Conservation (phyloP, 768 basidiomycete species). For the Agaricus sinodeliciosus region DNA sequence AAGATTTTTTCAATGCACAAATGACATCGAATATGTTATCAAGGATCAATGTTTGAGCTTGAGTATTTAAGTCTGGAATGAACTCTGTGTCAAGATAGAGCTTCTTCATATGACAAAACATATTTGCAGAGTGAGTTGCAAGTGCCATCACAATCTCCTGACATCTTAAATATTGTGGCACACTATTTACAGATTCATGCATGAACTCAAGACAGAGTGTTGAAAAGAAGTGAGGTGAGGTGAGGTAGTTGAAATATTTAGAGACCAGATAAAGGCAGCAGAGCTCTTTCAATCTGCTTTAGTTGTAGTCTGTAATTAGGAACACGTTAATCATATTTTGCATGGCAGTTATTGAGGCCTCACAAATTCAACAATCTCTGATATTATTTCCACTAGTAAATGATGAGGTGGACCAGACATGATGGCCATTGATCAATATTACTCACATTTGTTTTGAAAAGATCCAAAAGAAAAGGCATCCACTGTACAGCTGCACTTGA, state of each 20-base stretch:
- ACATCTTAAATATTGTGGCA: background rate
- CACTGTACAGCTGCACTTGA: no score
- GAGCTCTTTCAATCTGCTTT: background rate
- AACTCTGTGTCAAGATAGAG: background rate
- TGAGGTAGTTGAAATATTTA: background rate
- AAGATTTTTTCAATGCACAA: background rate
- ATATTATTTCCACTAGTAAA: background rate
- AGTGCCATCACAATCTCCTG: slow-evolving; percentile 3
- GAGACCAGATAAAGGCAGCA: slow-evolving; percentile 2
- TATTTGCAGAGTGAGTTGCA: background rate
- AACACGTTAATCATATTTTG: no score
- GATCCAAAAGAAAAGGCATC: no score
- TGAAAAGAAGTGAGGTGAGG: background rate
- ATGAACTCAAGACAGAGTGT: background rate
- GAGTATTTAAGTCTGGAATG: background rate
- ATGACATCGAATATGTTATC: slow-evolving; percentile 2
- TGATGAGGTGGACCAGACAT: background rate
- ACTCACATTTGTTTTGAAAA: no score
- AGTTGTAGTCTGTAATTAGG: no score
- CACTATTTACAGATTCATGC: background rate
- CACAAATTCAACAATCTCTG: slow-evolving; percentile 1
- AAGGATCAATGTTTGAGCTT: background rate
- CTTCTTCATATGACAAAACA: background rate
- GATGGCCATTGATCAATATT: no score
- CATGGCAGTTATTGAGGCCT: background rate